A percentile compares a stretch with the other conserved stretches of the same genome.
Conservation (phyloP, 2,329 filamentous ascomycete species). For the Leptographium procerum region DNA sequence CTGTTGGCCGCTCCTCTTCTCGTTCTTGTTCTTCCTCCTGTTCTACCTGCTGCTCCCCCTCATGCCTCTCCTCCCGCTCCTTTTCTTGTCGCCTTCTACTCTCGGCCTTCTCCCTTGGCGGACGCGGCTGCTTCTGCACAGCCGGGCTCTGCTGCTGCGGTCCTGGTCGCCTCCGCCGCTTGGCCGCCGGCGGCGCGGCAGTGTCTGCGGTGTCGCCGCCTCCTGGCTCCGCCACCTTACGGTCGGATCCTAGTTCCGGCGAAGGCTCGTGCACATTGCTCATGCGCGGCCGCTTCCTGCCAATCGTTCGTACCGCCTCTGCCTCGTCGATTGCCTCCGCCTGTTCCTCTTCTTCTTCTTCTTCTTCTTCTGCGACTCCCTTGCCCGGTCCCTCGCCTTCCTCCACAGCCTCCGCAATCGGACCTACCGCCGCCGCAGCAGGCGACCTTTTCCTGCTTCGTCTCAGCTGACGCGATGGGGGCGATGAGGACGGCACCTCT, state of each 20-base stretch:
- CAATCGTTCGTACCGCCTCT: constrained; percentile 30
- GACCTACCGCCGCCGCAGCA: not conserved
- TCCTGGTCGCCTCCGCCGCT: constrained; percentile 23
- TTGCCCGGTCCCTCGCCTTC: constrained; percentile 13
- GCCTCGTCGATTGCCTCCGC: constrained; percentile 32
- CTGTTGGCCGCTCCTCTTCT: not conserved
- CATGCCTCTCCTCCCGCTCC: not conserved
- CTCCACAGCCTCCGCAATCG: constrained; percentile 6
- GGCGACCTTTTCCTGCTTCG: not conserved
- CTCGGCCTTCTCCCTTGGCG: constrained; percentile 9
- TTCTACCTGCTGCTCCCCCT: not conserved
- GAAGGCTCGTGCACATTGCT: constrained; percentile 25
- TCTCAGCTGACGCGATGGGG: not conserved
- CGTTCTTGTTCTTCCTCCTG: constrained; percentile 7
- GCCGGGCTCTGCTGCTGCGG: constrained; percentile 26
- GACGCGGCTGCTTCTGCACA: constrained; percentile 27
- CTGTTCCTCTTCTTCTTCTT: constrained; percentile 14
- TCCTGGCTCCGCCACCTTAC: constrained; percentile 18
- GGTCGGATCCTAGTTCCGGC: constrained; percentile 28
- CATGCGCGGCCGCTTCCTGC: constrained; percentile 30
- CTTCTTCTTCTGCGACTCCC: too few species aligned
- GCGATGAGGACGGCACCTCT: constrained; percentile 6
- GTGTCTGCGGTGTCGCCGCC: constrained; percentile 20
- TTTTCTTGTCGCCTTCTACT: not conserved
- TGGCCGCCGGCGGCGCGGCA: constrained; percentile 21